These are phyloP conservation scores for Linnemannia zychae DNA, from an alignment of 192 early-diverging fungal genomes.

Conservation along the genomic window DNA sequence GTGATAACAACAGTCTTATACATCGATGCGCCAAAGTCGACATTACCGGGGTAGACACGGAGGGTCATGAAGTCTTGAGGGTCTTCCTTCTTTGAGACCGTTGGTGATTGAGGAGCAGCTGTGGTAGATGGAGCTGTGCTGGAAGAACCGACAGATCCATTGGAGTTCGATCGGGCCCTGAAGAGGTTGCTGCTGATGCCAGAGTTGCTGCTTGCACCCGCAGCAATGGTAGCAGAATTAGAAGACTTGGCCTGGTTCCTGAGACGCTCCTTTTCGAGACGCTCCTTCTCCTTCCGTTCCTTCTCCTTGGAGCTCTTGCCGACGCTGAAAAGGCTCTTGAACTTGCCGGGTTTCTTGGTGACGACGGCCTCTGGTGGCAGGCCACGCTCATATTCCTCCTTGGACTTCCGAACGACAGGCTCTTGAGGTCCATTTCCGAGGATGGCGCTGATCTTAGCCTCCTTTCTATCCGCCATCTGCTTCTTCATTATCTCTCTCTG, in stretches of 20 bases:
- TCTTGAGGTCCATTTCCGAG: constrained; percentile 21
- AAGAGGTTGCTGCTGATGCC: constrained; percentile 33
- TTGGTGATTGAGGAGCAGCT: constrained; percentile 14
- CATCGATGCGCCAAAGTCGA: constrained; percentile 64
- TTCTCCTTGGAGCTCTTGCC: constrained; percentile 56
- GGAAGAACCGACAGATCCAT: constrained; percentile 37
- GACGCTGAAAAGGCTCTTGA: constrained; percentile 54
- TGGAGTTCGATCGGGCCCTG: constrained; percentile 52
- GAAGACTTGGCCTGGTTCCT: constrained; percentile 31
- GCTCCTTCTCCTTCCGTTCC: constrained; percentile 56
- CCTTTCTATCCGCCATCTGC: constrained; percentile 14
- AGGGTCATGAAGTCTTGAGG: constrained; percentile 59
- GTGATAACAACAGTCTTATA: constrained; percentile 69
- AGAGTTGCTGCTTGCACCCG: background rate
- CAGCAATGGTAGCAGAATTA: background rate
- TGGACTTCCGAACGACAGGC: constrained; percentile 14
- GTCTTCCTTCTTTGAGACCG: constrained; percentile 24
- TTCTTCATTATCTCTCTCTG: constrained; percentile 23
- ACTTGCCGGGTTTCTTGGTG: constrained; percentile 53
- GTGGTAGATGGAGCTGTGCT: background rate
- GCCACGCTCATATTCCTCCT: constrained; percentile 38
- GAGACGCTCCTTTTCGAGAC: constrained; percentile 33
- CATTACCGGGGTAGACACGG: constrained; percentile 68
- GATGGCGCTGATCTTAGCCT: constrained; percentile 30
- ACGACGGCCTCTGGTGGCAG: constrained; percentile 19